These are phyloP conservation scores for Ambispora gerdemannii DNA, from an alignment of 192 early-diverging fungal genomes.

Conservation along the genomic window DNA sequence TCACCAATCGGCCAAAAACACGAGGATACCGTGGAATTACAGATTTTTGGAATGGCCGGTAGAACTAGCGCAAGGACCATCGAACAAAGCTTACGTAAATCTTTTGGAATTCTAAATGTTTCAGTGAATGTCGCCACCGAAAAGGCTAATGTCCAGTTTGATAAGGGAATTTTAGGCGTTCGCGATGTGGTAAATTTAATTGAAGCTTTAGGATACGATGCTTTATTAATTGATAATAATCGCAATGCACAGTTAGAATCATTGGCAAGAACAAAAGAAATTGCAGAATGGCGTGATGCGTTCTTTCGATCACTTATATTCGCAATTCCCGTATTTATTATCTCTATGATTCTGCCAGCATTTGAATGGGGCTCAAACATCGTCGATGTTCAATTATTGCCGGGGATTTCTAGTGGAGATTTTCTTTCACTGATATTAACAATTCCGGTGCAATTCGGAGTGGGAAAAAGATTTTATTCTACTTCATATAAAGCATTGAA, in stretches of 20 bases:
- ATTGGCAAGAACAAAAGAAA: slow-evolving; percentile 80
- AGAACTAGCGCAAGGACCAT: slow-evolving; percentile 76
- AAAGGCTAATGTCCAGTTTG: slow-evolving; percentile 69
- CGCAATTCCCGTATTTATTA: slow-evolving; percentile 76
- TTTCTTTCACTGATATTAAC: slow-evolving; percentile 71
- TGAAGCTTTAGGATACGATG: slow-evolving; percentile 79
- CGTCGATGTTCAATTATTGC: slow-evolving; percentile 44
- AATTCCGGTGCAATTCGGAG: slow-evolving; percentile 89
- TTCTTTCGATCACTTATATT: slow-evolving; percentile 67
- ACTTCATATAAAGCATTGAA: slow-evolving; percentile 74
- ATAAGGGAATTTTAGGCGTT: slow-evolving; percentile 59
- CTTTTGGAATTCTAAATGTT: slow-evolving; percentile 58
- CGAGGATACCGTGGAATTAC: slow-evolving; percentile 60
- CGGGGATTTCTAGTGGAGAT: slow-evolving; percentile 66
- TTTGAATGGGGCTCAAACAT: slow-evolving; percentile 34
- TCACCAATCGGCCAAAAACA: slow-evolving; percentile 47
- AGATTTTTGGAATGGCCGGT: slow-evolving; percentile 94
- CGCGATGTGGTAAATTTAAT: slow-evolving; percentile 79
- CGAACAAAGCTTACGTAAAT: slow-evolving; percentile 60
- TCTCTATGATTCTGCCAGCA: slow-evolving; percentile 75
- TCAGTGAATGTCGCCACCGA: slow-evolving; percentile 78
- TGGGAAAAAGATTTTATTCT: slow-evolving; percentile 77
- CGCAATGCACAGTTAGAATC: slow-evolving; percentile 84
- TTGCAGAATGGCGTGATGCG: slow-evolving; percentile 70
- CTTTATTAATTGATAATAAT: slow-evolving; percentile 59